Conservation (phyloP, 2,329 filamentous ascomycete species). For the Graphilbum fragrans region DNA sequence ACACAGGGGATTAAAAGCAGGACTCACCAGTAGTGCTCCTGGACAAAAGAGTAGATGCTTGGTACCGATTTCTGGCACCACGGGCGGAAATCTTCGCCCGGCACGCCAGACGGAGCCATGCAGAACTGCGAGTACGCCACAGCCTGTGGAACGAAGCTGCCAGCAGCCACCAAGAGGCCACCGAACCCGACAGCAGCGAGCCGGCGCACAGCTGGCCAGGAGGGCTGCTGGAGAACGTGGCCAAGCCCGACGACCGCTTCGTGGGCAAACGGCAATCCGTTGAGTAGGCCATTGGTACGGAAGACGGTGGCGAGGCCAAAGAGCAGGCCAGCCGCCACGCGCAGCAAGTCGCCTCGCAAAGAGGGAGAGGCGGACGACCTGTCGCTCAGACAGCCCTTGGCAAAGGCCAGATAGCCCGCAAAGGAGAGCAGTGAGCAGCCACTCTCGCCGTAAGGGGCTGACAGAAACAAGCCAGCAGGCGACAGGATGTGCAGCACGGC, state of each 20-base stretch:
- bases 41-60: conserved; percentile 86
- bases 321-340: conserved; percentile 50
- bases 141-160: conserved; percentile 60
- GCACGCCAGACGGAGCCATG: conserved; percentile 13
- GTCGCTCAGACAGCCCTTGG: conserved; percentile 23
- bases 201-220: conserved; percentile 31
- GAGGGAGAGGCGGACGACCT: conserved; percentile 15
- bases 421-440: conserved; percentile 70
- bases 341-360: conserved; percentile 29
- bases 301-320: conserved; percentile 66
- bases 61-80: conserved; percentile 71
- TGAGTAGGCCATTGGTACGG: conserved; percentile 78
- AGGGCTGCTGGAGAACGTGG: conserved; percentile 23
- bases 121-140: conserved; percentile 68
- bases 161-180: conserved; percentile 54
- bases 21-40: conserved; percentile 75
- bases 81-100: conserved; percentile 30
- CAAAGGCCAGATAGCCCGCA: conserved; percentile 58
- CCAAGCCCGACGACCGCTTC: conserved; percentile 35
- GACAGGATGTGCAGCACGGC: conserved; percentile 70
- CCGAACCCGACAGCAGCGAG: conserved; percentile 49
- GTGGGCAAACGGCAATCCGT: conserved; percentile 62
- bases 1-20: too few relatives aligned
- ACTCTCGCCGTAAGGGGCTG: conserved; percentile 74
- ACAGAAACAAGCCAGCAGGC: conserved; percentile 81